These are phyloP conservation scores for Teratosphaeria gauchensis DNA, from an alignment of 2,329 filamentous ascomycete genomes.

Conservation along the genomic window DNA sequence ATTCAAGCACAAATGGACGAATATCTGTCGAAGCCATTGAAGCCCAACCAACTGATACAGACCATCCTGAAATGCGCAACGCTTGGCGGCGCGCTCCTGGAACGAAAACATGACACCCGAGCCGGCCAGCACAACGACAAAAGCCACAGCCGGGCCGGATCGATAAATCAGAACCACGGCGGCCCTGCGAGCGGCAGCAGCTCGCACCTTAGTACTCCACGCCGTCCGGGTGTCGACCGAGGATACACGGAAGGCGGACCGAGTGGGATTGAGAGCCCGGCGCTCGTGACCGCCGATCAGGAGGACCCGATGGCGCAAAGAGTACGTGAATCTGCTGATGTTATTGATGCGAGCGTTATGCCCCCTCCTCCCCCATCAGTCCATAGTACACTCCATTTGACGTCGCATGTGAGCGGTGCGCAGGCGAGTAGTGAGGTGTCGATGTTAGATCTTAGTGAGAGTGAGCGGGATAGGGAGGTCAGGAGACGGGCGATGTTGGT, in stretches of 20 bases:
- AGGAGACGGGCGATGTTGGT: not conserved
- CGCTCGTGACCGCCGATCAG: constrained; percentile 49
- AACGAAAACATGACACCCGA: constrained; percentile 52
- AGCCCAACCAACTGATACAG: constrained; percentile 95
- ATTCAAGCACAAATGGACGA: constrained; percentile 99
- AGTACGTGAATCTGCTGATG: constrained; percentile 31
- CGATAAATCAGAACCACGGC: not conserved
- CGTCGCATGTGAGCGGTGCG: not conserved
- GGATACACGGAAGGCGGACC: constrained; percentile 61
- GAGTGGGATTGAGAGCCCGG: constrained; percentile 53
- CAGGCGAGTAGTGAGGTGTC: not conserved
- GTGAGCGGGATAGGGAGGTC: not conserved
- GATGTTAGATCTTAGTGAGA: not conserved
- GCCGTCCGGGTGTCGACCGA: constrained; percentile 48
- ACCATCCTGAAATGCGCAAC: constrained; percentile 96
- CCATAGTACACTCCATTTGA: not conserved
- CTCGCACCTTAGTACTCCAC: constrained; percentile 11
- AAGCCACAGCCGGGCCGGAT: not conserved
- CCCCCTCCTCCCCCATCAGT: not conserved
- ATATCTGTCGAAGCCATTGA: constrained; percentile 90
- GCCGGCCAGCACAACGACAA: constrained; percentile 11
- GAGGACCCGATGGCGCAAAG: constrained; percentile 48
- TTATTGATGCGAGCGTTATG: not conserved
- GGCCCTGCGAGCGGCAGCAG: not conserved
- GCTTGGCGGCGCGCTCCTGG: constrained; percentile 70